phyloP scores from a whole-genome alignment of 1,284 basidiomycete genomes.

The Sanghuangporus weigelae region DNA sequence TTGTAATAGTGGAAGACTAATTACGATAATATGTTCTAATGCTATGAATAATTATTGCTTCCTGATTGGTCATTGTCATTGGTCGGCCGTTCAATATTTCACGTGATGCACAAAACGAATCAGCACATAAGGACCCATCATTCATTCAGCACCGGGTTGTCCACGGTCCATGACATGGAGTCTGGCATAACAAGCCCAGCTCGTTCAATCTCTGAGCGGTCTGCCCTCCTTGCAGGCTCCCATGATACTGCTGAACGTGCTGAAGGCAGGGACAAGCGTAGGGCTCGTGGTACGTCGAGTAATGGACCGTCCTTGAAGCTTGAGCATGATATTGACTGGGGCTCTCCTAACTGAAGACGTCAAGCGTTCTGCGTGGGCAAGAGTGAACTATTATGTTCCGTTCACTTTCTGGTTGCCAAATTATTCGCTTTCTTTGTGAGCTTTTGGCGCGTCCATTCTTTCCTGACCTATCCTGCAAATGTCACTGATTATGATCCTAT shows the following conservation, averaged over 20 bases:
- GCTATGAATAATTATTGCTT: too few species aligned
- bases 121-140: too few species aligned
- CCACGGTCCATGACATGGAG: neutral
- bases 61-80: too few species aligned
- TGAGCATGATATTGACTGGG: neutral
- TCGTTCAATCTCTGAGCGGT: conserved; percentile 8
- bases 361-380: conserved; percentile 21
- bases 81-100: too few species aligned
- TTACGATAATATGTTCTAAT: too few species aligned
- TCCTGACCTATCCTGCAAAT: neutral
- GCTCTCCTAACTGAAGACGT: neutral
- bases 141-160: neutral
- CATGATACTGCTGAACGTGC: conserved; percentile 6
- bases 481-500: neutral
- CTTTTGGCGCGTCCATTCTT: neutral
- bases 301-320: neutral
- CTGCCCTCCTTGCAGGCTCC: conserved; percentile 6
- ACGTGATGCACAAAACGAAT: too few species aligned
- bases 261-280: neutral
- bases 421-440: conserved; percentile 70
- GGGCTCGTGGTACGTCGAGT: conserved; percentile 1
- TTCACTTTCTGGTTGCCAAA: conserved; percentile 78
- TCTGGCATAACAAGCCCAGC: conserved; percentile 1
- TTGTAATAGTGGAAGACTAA: too few species aligned
- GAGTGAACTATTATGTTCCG: conserved; percentile 62